Percentiles rank a stretch among this genome's conserved stretches.
Evolutionary conservation across 1,284 basidiomycete species (phyloP).

Genomic region (Lignosus rhinocerotis): DNA sequence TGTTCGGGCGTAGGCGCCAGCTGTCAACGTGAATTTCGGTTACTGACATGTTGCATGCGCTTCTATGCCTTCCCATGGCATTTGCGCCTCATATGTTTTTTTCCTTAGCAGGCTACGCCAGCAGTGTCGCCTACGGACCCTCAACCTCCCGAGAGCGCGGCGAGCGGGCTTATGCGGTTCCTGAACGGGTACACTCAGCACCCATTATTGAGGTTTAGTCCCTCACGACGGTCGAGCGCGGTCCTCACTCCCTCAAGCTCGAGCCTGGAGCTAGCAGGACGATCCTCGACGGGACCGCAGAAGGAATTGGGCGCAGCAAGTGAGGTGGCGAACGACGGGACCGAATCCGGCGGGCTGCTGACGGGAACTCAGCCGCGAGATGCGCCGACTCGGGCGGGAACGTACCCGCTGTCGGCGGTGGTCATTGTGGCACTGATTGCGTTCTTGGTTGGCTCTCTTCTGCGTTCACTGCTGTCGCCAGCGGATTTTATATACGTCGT

Average conservation of each 20-base stretch:
- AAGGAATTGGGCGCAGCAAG: slow-evolving; percentile 6
- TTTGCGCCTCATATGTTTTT: neutral
- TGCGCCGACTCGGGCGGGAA: slow-evolving; percentile 9
- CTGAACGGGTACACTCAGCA: slow-evolving; percentile 45
- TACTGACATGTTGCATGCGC: slow-evolving; percentile 15
- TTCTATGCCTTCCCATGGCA: slow-evolving; percentile 10
- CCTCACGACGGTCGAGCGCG: slow-evolving; percentile 26
- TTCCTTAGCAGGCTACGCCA: slow-evolving; percentile 14
- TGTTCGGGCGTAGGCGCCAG: slow-evolving; percentile 3
- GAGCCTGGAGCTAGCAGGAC: slow-evolving; percentile 5
- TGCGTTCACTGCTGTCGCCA: slow-evolving; percentile 84
- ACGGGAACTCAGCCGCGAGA: slow-evolving; percentile 11
- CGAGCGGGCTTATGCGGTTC: slow-evolving; percentile 43
- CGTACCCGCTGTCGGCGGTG: slow-evolving; percentile 59
- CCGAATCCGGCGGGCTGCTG: slow-evolving; percentile 3
- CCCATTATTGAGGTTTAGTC: slow-evolving; percentile 41
- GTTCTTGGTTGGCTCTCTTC: slow-evolving; percentile 88
- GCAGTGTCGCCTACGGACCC: slow-evolving; percentile 21
- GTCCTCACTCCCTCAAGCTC: slow-evolving; percentile 14
- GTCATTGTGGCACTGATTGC: slow-evolving; percentile 84
- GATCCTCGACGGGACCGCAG: slow-evolving; percentile 5
- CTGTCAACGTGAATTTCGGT: slow-evolving; percentile 14
- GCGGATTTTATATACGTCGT: slow-evolving; percentile 91
- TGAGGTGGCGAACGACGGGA: slow-evolving; percentile 2
- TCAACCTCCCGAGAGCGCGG: slow-evolving; percentile 26